These are phyloP conservation scores for Fusarium sulawesiense DNA, from an alignment of 2,329 filamentous ascomycete species.

Conservation along the genomic window DNA sequence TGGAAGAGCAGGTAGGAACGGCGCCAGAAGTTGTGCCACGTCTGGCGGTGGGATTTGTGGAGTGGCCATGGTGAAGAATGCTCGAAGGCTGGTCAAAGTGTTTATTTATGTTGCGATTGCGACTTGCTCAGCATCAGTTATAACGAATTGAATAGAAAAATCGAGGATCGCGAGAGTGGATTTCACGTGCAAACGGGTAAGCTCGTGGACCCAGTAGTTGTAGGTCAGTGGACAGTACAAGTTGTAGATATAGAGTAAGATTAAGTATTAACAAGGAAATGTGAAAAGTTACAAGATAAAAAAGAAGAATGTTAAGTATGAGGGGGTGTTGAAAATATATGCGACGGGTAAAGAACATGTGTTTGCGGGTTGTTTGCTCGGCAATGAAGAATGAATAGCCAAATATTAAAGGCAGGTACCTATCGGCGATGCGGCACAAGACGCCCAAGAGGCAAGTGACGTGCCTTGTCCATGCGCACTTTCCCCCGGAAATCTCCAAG, in stretches of 20 bases:
- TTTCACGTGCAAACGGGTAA: slow-evolving; percentile 37
- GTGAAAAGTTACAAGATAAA: neutral
- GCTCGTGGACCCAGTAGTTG: slow-evolving; percentile 20
- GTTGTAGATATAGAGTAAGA: slow-evolving; percentile 10
- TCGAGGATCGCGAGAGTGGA: slow-evolving; percentile 8
- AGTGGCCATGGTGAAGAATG: slow-evolving; percentile 43
- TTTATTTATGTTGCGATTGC: slow-evolving; percentile 9
- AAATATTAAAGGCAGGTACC: neutral
- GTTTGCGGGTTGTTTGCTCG: slow-evolving; percentile 3
- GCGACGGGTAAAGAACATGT: slow-evolving; percentile 6
- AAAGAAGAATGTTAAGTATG: slow-evolving; percentile 3
- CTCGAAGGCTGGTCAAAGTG: neutral
- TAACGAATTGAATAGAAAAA: slow-evolving; percentile 6
- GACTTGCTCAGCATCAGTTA: slow-evolving; percentile 2
- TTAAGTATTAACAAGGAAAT: neutral
- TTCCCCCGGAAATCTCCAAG: slow-evolving; percentile 18
- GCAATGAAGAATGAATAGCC: neutral
- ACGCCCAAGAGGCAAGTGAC: slow-evolving; percentile 40
- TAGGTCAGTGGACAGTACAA: slow-evolving; percentile 1
- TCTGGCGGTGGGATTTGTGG: slow-evolving; percentile 57
- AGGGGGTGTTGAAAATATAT: slow-evolving; percentile 16
- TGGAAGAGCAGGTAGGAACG: slow-evolving; percentile 69
- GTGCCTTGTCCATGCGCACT: slow-evolving; percentile 23
- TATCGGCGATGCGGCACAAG: slow-evolving; percentile 42
- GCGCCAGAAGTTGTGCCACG: slow-evolving; percentile 61